Evolutionary conservation across 2,329 filamentous ascomycete species (phyloP).

Genomic region (Penicillium janthinellum): DNA sequence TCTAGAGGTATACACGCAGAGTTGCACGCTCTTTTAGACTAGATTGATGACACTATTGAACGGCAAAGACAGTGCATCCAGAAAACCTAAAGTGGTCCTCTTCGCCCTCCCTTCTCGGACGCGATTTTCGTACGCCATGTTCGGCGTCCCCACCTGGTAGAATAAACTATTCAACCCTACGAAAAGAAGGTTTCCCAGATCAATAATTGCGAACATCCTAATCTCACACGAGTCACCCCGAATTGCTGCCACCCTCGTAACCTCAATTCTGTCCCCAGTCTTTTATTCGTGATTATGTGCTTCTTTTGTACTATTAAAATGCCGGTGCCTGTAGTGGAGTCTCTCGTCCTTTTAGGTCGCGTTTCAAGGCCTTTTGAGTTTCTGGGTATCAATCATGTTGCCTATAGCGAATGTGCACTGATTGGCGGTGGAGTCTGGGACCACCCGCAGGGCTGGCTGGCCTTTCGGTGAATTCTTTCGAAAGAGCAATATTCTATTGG

Average conservation of each 20-base stretch:
- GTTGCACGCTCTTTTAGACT: too few species aligned
- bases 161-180: neutral
- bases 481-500: neutral
- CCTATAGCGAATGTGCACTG: neutral
- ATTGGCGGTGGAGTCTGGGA: neutral
- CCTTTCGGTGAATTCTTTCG: neutral
- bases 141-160: neutral
- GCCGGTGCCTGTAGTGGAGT: neutral
- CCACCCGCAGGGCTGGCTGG: neutral
- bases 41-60: too few species aligned
- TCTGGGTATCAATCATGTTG: neutral
- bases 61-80: too few species aligned
- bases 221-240: neutral
- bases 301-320: neutral
- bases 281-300: too few species aligned
- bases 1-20: too few species aligned
- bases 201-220: conserved; percentile 4
- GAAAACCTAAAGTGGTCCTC: neutral
- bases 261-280: neutral
- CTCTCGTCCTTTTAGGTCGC: neutral
- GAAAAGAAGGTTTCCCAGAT: neutral
- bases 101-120: neutral
- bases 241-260: neutral
- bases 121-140: neutral
- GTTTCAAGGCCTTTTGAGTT: neutral